Conservation (phyloP, 2,329 filamentous ascomycete genomes). For the Didymella pomorum region DNA sequence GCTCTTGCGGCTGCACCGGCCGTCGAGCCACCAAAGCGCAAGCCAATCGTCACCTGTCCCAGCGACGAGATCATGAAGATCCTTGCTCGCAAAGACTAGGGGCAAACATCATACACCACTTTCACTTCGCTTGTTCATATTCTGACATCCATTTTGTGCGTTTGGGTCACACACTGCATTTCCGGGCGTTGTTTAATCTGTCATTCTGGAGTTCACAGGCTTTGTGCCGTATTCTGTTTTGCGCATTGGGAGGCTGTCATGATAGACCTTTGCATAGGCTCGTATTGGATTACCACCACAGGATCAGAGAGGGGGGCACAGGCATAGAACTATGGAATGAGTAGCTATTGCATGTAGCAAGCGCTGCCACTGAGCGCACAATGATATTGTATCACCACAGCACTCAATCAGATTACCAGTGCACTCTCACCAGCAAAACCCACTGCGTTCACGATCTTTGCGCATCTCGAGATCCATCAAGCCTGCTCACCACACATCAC, state of each 20-base stretch:
- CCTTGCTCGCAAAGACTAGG: conserved; percentile 30
- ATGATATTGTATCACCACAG: conserved; percentile 10
- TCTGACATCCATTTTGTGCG: conserved; percentile 27
- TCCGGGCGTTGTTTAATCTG: conserved; percentile 6
- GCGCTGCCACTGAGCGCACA: conserved; percentile 10
- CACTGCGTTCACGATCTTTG: not conserved
- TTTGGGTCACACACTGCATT: conserved; percentile 26
- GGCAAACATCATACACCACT: not conserved
- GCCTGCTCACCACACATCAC: not conserved
- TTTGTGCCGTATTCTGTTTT: conserved; percentile 7
- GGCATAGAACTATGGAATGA: conserved; percentile 1
- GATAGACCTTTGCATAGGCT: conserved; percentile 16
- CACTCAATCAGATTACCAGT: not conserved
- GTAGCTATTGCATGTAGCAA: conserved; percentile 5
- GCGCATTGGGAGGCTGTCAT: conserved; percentile 17
- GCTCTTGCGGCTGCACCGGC: conserved; percentile 22
- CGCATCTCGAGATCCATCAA: not conserved
- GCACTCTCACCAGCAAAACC: not conserved
- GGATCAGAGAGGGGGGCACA: not conserved
- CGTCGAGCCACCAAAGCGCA: conserved; percentile 26
- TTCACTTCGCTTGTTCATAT: conserved; percentile 37
- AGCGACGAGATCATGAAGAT: conserved; percentile 40
- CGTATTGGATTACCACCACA: conserved; percentile 1
- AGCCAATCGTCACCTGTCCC: conserved; percentile 29
- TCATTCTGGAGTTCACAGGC: conserved; percentile 3